phyloP scores from a whole-genome alignment of 164 flowering plant genomes.

The Annona cherimola region DNA sequence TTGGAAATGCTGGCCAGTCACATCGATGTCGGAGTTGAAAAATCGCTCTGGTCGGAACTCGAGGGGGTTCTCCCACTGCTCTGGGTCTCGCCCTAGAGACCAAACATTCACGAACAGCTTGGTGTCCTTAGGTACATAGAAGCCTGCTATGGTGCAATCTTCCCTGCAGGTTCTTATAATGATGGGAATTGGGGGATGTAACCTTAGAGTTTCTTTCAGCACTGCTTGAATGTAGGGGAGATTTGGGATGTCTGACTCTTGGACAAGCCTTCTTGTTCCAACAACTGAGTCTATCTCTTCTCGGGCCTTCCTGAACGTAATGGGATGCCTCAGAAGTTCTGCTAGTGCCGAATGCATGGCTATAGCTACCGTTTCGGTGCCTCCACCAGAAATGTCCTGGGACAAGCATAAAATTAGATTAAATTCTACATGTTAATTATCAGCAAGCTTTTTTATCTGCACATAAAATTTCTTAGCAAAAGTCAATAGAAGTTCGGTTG shows the following conservation, averaged over 20 bases:
- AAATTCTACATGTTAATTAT: too few relatives aligned
- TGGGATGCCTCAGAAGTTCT: slow-evolving; percentile 38
- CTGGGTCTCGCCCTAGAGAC: slow-evolving; percentile 56
- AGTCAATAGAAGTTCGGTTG: too few relatives aligned
- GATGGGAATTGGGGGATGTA: slow-evolving; percentile 47
- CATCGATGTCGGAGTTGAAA: slow-evolving; percentile 19
- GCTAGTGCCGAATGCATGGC: slow-evolving; percentile 38
- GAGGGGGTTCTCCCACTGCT: slow-evolving; percentile 44
- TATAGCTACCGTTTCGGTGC: slow-evolving; percentile 36
- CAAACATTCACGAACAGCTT: slow-evolving; percentile 37
- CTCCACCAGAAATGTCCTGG: slow-evolving; percentile 39
- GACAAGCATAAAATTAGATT: background rate
- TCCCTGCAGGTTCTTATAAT: slow-evolving; percentile 26
- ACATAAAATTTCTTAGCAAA: too few relatives aligned
- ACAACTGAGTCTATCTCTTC: slow-evolving; percentile 32
- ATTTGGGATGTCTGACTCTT: slow-evolving; percentile 30
- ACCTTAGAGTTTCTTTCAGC: slow-evolving; percentile 45
- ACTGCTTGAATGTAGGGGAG: slow-evolving; percentile 44
- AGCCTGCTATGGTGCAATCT: slow-evolving; percentile 33
- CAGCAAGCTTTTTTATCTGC: too few relatives aligned
- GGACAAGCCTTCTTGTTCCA: slow-evolving; percentile 28
- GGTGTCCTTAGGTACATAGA: slow-evolving; percentile 39
- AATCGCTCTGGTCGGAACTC: slow-evolving; percentile 61
- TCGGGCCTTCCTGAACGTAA: slow-evolving; percentile 23
- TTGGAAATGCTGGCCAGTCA: slow-evolving; percentile 38